Conservation (phyloP, 2,329 filamentous ascomycete species). For the Phyllosticta citrichinensis region DNA sequence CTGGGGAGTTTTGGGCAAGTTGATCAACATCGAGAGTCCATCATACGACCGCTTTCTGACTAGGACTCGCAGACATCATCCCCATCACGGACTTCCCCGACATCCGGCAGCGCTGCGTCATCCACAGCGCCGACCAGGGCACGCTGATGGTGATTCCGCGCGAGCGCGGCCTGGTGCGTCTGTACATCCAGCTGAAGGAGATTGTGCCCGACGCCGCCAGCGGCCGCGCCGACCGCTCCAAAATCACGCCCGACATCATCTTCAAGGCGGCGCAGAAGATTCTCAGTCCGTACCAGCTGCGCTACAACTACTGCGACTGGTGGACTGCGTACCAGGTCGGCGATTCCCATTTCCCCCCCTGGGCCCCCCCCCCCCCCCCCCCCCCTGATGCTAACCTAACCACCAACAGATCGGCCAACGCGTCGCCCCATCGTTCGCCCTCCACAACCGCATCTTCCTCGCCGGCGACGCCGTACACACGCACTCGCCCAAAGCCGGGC, state of each 20-base stretch:
- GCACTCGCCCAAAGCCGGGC: constrained; percentile 53
- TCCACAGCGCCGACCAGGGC: constrained; percentile 47
- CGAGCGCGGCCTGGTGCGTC: constrained; percentile 51
- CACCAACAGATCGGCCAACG: constrained; percentile 48
- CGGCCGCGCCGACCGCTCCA: constrained; percentile 45
- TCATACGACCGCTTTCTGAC: constrained; percentile 14
- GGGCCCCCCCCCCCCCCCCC: not conserved
- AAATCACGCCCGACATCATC: constrained; percentile 55
- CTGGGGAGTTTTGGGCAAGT: constrained; percentile 40
- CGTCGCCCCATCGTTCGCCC: constrained; percentile 48
- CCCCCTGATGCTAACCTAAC: not conserved
- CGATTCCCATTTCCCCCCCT: not conserved
- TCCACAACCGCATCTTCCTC: constrained; percentile 53
- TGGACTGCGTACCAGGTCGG: constrained; percentile 51
- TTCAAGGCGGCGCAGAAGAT: constrained; percentile 54
- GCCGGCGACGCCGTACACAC: constrained; percentile 57
- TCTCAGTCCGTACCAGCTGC: constrained; percentile 55
- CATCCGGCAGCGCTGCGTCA: constrained; percentile 48
- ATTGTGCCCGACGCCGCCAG: constrained; percentile 34
- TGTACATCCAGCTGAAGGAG: constrained; percentile 54
- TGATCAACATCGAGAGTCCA: not conserved
- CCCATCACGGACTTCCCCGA: constrained; percentile 50
- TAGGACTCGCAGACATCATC: constrained; percentile 34
- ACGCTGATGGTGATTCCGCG: constrained; percentile 56
- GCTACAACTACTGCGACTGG: constrained; percentile 56